A percentile compares a stretch with the other conserved stretches of the same genome.
phyloP scores from a whole-genome alignment of 2,329 filamentous ascomycete species.

The Ophidiomyces ophidiicola region DNA sequence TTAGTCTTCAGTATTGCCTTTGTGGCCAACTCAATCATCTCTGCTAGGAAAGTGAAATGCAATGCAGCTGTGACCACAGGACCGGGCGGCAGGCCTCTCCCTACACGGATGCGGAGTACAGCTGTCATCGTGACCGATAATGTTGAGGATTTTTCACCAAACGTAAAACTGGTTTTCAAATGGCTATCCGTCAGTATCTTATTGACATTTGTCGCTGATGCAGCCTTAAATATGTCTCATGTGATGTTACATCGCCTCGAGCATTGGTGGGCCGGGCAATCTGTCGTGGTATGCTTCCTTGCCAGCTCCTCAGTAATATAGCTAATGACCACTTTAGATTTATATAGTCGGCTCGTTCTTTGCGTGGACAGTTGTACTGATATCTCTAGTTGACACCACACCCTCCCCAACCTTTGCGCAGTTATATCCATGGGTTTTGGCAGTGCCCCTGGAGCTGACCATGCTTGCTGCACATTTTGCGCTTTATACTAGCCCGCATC shows the following conservation, averaged over 20 bases:
- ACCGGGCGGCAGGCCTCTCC: constrained; percentile 80
- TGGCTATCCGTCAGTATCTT: constrained; percentile 60
- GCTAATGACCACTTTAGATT: constrained; percentile 44
- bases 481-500: constrained; percentile 56
- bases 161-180: constrained; percentile 60
- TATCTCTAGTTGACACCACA: constrained; percentile 73
- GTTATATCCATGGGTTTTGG: constrained; percentile 64
- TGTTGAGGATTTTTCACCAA: constrained; percentile 49
- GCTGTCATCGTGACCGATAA: constrained; percentile 39
- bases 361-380: constrained; percentile 71
- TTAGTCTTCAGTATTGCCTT: constrained; percentile 53
- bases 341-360: constrained; percentile 77
- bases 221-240: constrained; percentile 60
- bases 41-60: constrained; percentile 38
- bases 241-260: constrained; percentile 53
- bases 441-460: constrained; percentile 58
- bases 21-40: constrained; percentile 47
- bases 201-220: constrained; percentile 63
- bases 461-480: constrained; percentile 58
- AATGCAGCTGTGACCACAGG: constrained; percentile 46
- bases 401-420: constrained; percentile 71
- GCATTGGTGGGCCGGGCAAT: constrained; percentile 73
- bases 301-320: constrained; percentile 1
- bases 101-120: constrained; percentile 46
- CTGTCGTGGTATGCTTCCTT: constrained; percentile 51